A percentile compares a stretch with the other conserved stretches of the same genome.
These are phyloP conservation scores for Debaryomyces psychrophilus DNA, from an alignment of 1,139 yeast genomes.

Conservation along the genomic window DNA sequence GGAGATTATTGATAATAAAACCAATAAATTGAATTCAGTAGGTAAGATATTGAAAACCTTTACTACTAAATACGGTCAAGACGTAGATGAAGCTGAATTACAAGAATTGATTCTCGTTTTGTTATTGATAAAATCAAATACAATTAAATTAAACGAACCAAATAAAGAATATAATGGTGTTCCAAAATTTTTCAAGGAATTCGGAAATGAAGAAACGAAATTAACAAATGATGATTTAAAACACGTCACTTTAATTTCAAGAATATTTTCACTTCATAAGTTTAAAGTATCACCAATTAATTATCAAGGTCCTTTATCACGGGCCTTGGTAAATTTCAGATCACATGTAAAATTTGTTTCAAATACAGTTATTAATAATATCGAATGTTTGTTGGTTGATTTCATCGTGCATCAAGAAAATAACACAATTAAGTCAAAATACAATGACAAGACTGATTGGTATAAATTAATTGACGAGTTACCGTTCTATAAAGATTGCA, in stretches of 20 bases:
- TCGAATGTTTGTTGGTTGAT: conserved; percentile 58
- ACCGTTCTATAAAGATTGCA: conserved; percentile 61
- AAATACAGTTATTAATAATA: conserved; percentile 53
- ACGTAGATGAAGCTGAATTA: conserved; percentile 26
- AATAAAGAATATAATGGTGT: conserved; percentile 39
- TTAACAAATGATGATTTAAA: conserved; percentile 34
- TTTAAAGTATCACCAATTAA: conserved; percentile 59
- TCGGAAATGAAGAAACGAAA: conserved; percentile 29
- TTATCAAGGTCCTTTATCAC: conserved; percentile 71
- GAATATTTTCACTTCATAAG: conserved; percentile 60
- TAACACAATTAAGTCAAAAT: conserved; percentile 37
- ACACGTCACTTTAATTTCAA: conserved; percentile 53
- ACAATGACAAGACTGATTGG: conserved; percentile 58
- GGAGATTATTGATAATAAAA: conserved; percentile 53
- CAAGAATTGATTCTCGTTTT: conserved; percentile 48
- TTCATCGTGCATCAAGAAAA: conserved; percentile 58
- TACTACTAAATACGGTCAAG: conserved; percentile 22
- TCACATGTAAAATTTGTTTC: conserved; percentile 63
- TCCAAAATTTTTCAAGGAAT: conserved; percentile 38
- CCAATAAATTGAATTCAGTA: conserved; percentile 52
- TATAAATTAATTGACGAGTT: conserved; percentile 52
- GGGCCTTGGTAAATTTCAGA: conserved; percentile 64
- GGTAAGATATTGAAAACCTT: conserved; percentile 55
- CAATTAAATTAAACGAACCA: conserved; percentile 33
- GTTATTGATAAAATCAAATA: conserved; percentile 40